Percentiles rank a stretch among this genome's conserved stretches.
These are phyloP conservation scores for Colletotrichum cereale DNA, from an alignment of 2,329 filamentous ascomycete species.

Conservation along the genomic window DNA sequence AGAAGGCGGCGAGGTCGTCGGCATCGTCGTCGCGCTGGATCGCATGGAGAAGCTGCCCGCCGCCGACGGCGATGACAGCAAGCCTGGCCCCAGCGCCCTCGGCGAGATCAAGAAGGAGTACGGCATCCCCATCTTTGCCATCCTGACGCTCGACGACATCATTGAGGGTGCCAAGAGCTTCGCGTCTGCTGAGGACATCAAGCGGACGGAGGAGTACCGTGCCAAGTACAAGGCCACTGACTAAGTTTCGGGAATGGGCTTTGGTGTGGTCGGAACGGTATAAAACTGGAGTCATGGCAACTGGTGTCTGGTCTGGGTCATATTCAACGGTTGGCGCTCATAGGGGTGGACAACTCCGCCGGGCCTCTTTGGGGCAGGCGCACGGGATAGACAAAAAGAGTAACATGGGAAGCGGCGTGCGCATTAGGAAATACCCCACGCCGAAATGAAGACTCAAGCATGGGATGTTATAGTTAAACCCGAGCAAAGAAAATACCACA, in stretches of 20 bases:
- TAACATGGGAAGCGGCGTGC: conserved; percentile 33
- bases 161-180: conserved; percentile 75
- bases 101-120: conserved; percentile 87
- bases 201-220: conserved; percentile 80
- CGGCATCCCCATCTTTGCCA: conserved; percentile 84
- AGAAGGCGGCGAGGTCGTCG: conserved; percentile 86
- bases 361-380: conserved; percentile 10
- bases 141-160: conserved; percentile 87
- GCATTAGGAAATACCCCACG: conserved; percentile 9
- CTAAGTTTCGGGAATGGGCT: conserved; percentile 45
- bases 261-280: not conserved
- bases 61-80: conserved; percentile 73
- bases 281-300: not conserved
- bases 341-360: not conserved
- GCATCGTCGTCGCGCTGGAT: conserved; percentile 90
- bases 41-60: conserved; percentile 84
- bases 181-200: conserved; percentile 72
- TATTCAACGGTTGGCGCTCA: conserved; percentile 6
- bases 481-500: too few relatives aligned
- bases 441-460: not conserved
- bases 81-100: conserved; percentile 82
- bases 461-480: not conserved
- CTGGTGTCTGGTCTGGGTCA: not conserved
- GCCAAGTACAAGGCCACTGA: conserved; percentile 72
- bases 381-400: conserved; percentile 23